Base-by-base conservation (phyloP, 345 rosid genomes). In the Salix dunnii region DNA sequence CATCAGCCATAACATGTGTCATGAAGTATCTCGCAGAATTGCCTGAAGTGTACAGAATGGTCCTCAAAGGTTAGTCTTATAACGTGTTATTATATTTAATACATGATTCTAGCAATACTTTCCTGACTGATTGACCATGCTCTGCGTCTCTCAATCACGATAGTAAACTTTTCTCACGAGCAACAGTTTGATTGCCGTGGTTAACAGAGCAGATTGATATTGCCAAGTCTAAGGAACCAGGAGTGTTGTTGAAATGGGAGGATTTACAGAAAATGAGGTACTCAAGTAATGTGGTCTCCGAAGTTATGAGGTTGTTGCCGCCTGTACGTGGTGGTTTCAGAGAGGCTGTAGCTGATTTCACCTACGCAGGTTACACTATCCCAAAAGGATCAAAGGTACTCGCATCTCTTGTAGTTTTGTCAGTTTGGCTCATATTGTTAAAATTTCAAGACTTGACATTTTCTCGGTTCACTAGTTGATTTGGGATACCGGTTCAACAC, bases 361-460 rank as follows among this genome's bases (percentile, higher is more conserved):
- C 66, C 0, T 74, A 49, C 2, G 84, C 79, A 70, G 81, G 84
- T 28, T 82, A 82, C 42, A 78, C 82, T 43, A 78, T 82, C 55
- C 85, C 85, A n/a, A 82, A 78, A 68, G 85, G 85, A 30, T 78
- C 77, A 76, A 82, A 82, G 85, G 85, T 82, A 78, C 67, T 18
- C 18, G 12, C 31, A 62, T 62, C 35, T 11, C 5, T 62, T 23
- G 18, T 11, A 20, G 60, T 2, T 2, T n/a, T 53, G 60, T 53
- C 5, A 20, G 7, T 53, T 53, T 2, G 11, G 20, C 23, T 53
- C 10, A 53, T 23, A 20, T 2, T 53, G 36, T 33, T 33, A 33
- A 33, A 33, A 33, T 33, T 33, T 33, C 36, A 35, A 35, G 36
- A 35, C 36, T 35, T 35, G 36, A 35, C 36, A 35, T 35, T 35